A percentile compares a stretch with the other conserved stretches of the same genome.
These are phyloP conservation scores for Leishmania tropica DNA, from an alignment of 208 protist genomes.

Conservation along the genomic window DNA sequence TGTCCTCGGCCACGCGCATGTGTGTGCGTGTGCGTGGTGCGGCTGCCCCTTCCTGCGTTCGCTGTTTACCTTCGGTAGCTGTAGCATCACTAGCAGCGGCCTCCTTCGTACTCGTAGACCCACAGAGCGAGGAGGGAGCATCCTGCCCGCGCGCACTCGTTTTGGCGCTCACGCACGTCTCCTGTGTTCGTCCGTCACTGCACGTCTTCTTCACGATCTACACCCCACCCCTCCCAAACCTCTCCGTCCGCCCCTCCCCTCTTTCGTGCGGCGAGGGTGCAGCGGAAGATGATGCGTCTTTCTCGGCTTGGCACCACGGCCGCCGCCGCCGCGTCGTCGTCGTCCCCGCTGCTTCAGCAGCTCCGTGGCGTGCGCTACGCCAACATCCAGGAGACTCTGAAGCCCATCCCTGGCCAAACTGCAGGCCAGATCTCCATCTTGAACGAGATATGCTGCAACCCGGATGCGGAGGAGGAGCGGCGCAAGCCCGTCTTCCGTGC, in stretches of 20 bases:
- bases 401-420: constrained; percentile 69
- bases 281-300: constrained; percentile 26
- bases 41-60: background rate
- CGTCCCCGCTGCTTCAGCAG: constrained; percentile 22
- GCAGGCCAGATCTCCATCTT: constrained; percentile 86
- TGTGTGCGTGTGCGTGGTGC: background rate
- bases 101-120: background rate
- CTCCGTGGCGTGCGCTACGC: constrained; percentile 72
- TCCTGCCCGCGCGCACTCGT: background rate
- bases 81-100: background rate
- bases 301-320: constrained; percentile 4
- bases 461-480: constrained; percentile 84
- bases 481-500: constrained; percentile 78
- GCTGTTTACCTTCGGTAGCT: no score
- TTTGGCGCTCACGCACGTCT: background rate
- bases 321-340: background rate
- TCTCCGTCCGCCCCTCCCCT: background rate
- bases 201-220: background rate
- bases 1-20: background rate
- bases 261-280: background rate
- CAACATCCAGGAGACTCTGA: constrained; percentile 83
- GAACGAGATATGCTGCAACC: constrained; percentile 88
- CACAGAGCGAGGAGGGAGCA: background rate
- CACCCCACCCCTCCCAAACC: background rate
- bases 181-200: background rate